Base-by-base conservation (phyloP, 2,329 filamentous ascomycete species). In the Xylaria multiplex region DNA sequence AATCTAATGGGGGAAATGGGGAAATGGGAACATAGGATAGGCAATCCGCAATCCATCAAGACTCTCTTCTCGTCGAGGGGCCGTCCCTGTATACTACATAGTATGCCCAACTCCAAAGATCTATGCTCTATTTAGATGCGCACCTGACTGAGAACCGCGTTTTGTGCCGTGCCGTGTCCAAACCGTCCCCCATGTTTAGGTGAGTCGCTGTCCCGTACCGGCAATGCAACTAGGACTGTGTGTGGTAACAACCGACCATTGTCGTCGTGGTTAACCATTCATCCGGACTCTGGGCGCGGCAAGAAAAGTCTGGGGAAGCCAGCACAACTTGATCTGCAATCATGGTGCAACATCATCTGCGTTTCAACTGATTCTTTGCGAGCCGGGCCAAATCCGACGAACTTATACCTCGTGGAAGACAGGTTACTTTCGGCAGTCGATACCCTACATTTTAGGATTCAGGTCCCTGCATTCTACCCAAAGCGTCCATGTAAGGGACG, bases 241-340 rank as follows among this genome's bases (percentile, higher is more conserved):
- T 59, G n/a, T 59, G 52, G 53, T 22, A 45, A 58, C 22, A 53
- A 60, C 40, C 40, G 32, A 59, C 52, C 61, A 13, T 58, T 32
- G 13, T 43, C 32, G 45, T 54, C 57, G 32, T 63, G 59, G 45
- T 40, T 48, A 37, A 52, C 64, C 24, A 61, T 58, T 56, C 37
- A 57, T 40, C 52, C 42, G 46, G 55, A 59, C 62, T 67, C 62
- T 59, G 13, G 53, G 35, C 49, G 56, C 53, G 57, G 63, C 52
- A 66, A 27, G 52, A 54, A 63, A 60, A 63, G 63, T 66, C 66
- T 68, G 66, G 66, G 66, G 66, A 68, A 68, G 59, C 63, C 46
- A 53, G 49, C 63, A 54, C 57, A 22, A 42, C 43, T 65, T 60
- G 57, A 65, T 65, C 62, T 60, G 66, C 59, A 56, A 65, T 54